Base-by-base conservation (phyloP, 306 rosid genomes). In the Cicer chorassanicum region DNA sequence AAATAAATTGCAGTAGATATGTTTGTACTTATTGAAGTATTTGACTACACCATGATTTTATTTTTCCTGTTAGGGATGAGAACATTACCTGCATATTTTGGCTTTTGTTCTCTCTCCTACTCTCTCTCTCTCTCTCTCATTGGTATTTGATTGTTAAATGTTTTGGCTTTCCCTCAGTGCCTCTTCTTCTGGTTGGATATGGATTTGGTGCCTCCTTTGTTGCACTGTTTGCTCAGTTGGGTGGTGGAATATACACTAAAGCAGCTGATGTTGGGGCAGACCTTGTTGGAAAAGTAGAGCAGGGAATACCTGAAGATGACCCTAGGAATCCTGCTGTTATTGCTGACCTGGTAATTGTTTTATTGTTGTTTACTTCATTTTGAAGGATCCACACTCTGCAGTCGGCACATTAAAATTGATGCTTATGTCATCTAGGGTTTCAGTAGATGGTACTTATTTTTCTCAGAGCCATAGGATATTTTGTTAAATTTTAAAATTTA, bases 261-360 rank as follows among this genome's bases (percentile, higher is more conserved):
- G 98, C 98, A 8, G 98, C 98, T 40, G 98, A 94, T 87, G 97
- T 94, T 59, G 98, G 98, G 66, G 98, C 98, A 38, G 98, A 94
- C 80, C 98, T 94, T 71, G 97, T 94, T 78, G 98, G 98, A 77
- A 94, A 94, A 88, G 92, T 94, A 59, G 98, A 94, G 86, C 97
- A 91, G 85, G 98, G 98, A 72, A 94, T 94, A 85, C 98, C 98
- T 43, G 98, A 94, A 86, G 98, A 94, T 82, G 98, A 94, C 74
- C 98, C 98, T 29, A 87, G 98, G 76, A 94, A 94, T 81, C 98
- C 98, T 77, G 98, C 98, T 57, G 98, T 94, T 67, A 94, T 94
- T 86, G 98, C 98, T 67, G 98, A 94, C 75, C 89, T 94, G 98
- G 98, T 92, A 92, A 65, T 76, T 78, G 41, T 49, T 74, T 75